Percentiles rank a stretch among this genome's conserved stretches.
Conservation (phyloP, 345 rosid genomes). For the Orychophragmus violaceus region DNA sequence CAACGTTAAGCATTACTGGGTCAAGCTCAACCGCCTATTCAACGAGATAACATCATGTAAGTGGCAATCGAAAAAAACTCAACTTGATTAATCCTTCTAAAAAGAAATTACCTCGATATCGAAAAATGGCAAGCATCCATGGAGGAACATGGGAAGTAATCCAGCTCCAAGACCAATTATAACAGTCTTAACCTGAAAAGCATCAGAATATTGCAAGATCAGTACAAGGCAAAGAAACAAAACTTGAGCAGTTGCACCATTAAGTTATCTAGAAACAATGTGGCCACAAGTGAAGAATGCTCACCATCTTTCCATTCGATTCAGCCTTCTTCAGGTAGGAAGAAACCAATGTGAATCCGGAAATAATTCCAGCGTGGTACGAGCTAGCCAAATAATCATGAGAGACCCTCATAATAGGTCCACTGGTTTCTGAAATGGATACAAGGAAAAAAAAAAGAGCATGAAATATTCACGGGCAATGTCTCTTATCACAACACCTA, state of each 20-base stretch:
- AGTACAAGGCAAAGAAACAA: not conserved
- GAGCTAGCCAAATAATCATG: slow-evolving; percentile 88
- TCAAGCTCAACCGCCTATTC: slow-evolving; percentile 88
- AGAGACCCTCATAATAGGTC: slow-evolving; percentile 41
- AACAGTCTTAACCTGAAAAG: slow-evolving; percentile 62
- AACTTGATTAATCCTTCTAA: not conserved
- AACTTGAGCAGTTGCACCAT: not conserved
- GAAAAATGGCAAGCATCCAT: slow-evolving; percentile 52
- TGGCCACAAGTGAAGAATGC: slow-evolving; percentile 11
- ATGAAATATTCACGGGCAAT: not conserved
- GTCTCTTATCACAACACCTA: not conserved
- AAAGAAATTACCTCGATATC: slow-evolving; percentile 54
- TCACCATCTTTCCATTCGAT: slow-evolving; percentile 51
- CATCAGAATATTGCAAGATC: slow-evolving; percentile 1
- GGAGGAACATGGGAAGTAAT: slow-evolving; percentile 92
- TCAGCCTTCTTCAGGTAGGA: slow-evolving; percentile 58
- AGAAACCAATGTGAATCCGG: slow-evolving; percentile 70
- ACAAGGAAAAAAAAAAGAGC: not conserved
- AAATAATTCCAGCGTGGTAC: slow-evolving; percentile 77
- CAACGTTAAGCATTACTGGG: slow-evolving; percentile 49
- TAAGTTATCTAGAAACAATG: not conserved
- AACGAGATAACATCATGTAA: slow-evolving; percentile 1
- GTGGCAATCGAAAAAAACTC: not conserved
- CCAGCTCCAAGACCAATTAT: slow-evolving; percentile 97
- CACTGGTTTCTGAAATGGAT: slow-evolving; percentile 36